Conservation (phyloP, 2,329 filamentous ascomycete species). For the Didymella exigua region DNA sequence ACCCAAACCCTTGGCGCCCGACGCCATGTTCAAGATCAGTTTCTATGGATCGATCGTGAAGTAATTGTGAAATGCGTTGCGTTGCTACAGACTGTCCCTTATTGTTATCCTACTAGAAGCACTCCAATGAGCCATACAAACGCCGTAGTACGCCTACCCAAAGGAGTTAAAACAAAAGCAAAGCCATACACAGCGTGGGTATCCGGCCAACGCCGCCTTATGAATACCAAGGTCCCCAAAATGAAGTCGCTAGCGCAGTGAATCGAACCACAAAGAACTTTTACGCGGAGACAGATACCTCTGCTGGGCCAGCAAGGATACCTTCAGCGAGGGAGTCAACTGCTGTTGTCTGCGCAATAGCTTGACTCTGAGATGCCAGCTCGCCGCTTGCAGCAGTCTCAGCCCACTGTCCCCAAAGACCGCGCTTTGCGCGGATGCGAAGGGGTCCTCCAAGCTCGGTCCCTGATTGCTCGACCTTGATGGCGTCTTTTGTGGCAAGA, state of each 20-base stretch:
- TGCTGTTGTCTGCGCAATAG: constrained; percentile 26
- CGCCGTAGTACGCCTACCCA: constrained; percentile 25
- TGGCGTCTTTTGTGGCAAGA: constrained; percentile 94
- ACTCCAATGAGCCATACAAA: constrained; percentile 16
- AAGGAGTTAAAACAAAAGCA: constrained; percentile 16
- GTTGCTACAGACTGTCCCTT: constrained; percentile 5
- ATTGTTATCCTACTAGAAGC: constrained; percentile 22
- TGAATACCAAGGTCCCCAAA: constrained; percentile 19
- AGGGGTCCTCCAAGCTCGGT: constrained; percentile 76
- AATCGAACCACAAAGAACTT: constrained; percentile 8
- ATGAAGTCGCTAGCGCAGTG: constrained; percentile 17
- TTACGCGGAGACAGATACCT: constrained; percentile 34
- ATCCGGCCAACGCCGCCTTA: constrained; percentile 43
- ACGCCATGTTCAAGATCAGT: constrained; percentile 30
- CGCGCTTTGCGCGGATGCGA: constrained; percentile 85
- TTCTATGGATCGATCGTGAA: too few relatives aligned
- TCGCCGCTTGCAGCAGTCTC: constrained; percentile 60
- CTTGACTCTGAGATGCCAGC: constrained; percentile 30
- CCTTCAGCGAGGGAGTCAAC: constrained; percentile 26
- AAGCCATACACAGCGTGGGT: constrained; percentile 36
- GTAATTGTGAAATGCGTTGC: neutral
- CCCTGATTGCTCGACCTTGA: constrained; percentile 89
- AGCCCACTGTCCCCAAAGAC: constrained; percentile 97
- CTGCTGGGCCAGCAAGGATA: constrained; percentile 26
- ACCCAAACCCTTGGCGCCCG: constrained; percentile 25